These are phyloP conservation scores for Gossypium schwendimanii DNA, from an alignment of 441 rosid species.

Conservation along the genomic window DNA sequence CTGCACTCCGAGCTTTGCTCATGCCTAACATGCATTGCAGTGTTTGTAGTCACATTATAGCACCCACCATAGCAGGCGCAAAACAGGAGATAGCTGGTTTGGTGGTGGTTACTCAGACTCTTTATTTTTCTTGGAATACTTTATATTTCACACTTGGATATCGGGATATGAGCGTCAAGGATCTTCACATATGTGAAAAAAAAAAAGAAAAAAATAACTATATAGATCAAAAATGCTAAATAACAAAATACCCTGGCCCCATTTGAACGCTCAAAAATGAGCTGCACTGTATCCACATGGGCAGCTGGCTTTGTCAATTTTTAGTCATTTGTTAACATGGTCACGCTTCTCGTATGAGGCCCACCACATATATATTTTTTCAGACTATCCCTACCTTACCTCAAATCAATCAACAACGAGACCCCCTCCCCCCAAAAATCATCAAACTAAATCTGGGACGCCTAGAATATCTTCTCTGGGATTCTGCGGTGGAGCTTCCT, in stretches of 20 bases:
- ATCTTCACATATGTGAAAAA: too few species aligned
- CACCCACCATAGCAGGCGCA: not conserved
- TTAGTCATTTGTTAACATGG: not conserved
- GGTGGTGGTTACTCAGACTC: not conserved
- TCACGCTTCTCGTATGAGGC: not conserved
- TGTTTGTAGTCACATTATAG: not conserved
- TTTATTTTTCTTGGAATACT: not conserved
- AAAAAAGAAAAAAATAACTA: rapidly evolving
- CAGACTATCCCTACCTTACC: not conserved
- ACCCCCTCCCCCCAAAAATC: not conserved
- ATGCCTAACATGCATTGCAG: not conserved
- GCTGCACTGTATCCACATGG: not conserved
- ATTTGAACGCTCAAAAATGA: not conserved
- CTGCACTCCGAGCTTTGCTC: not conserved
- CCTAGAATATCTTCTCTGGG: slow-evolving; percentile 20
- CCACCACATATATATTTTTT: not conserved
- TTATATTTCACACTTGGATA: too few species aligned
- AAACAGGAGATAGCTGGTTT: not conserved
- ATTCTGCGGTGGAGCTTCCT: slow-evolving; percentile 3
- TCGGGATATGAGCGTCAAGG: too few species aligned
- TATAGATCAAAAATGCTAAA: too few species aligned
- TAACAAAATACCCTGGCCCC: not conserved
- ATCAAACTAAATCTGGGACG: not conserved
- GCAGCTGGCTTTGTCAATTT: not conserved
- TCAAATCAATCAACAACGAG: not conserved